Evolutionary conservation across 306 rosid species (phyloP).

Genomic region (Prinsepia uniflora): DNA sequence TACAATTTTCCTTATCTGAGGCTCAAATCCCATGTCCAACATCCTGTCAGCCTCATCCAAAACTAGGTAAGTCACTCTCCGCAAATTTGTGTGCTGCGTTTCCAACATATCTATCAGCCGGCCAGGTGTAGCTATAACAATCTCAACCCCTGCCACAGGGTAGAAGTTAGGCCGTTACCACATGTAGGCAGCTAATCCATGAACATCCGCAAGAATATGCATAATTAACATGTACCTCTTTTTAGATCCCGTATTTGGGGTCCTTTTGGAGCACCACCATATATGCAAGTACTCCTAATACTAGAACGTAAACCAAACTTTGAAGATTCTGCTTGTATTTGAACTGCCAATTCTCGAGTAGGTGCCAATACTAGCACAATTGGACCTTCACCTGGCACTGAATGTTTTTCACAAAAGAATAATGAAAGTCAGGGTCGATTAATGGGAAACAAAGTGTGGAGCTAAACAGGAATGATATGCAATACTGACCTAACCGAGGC

Average conservation of each 20-base stretch:
- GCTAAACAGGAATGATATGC: neutral
- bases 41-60: constrained; percentile 97
- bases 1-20: constrained; percentile 82
- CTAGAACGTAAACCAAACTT: constrained; percentile 59
- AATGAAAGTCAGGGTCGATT: constrained; percentile 14
- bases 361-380: constrained; percentile 83
- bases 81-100: constrained; percentile 78
- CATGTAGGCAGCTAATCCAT: neutral
- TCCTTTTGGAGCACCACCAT: constrained; percentile 98
- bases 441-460: neutral
- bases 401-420: constrained; percentile 23
- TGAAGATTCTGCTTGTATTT: constrained; percentile 81
- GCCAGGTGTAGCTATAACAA: constrained; percentile 96
- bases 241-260: constrained; percentile 94
- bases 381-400: constrained; percentile 87
- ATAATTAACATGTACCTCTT: constrained; percentile 43
- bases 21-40: constrained; percentile 99
- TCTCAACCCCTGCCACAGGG: constrained; percentile 67
- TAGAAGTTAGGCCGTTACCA: constrained; percentile 16
- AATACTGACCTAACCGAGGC: constrained; percentile 68
- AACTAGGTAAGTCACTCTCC: constrained; percentile 89
- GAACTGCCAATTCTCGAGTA: constrained; percentile 91
- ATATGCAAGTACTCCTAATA: constrained; percentile 71
- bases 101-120: constrained; percentile 96
- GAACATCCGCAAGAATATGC: constrained; percentile 7